Percentiles rank a stretch among this genome's conserved stretches.
Conservation (phyloP, 208 protist species). For the Trypanosoma lewisi region DNA sequence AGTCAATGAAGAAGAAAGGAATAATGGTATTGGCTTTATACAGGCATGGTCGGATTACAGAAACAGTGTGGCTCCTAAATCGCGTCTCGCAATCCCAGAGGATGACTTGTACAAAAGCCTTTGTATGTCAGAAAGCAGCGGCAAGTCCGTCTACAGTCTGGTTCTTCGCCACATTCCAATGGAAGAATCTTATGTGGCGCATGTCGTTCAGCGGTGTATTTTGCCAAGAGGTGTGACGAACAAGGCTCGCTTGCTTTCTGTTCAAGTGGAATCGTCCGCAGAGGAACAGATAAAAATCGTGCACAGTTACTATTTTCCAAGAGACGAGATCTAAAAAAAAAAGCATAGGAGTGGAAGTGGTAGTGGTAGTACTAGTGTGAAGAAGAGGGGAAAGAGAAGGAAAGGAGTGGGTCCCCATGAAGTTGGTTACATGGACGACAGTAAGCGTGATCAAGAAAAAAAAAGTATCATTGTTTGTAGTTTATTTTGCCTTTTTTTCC, state of each 20-base stretch:
- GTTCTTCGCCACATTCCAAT: slow-evolving; percentile 7
- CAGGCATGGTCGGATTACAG: slow-evolving; percentile 19
- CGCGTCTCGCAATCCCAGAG: slow-evolving; percentile 21
- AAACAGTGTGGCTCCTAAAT: slow-evolving; percentile 18
- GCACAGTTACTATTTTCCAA: slow-evolving; percentile 29
- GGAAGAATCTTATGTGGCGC: slow-evolving; percentile 3
- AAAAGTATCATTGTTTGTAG: no score
- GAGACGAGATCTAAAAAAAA: slow-evolving; percentile 20
- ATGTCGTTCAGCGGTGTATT: slow-evolving; percentile 18
- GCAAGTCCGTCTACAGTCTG: slow-evolving; percentile 9
- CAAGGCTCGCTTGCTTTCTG: slow-evolving; percentile 25
- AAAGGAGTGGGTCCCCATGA: neutral
- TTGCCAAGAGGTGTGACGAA: slow-evolving; percentile 5
- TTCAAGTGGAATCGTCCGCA: slow-evolving; percentile 13
- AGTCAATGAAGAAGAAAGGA: neutral
- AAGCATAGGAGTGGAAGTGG: neutral
- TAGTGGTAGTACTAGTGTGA: no score
- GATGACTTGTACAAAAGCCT: slow-evolving; percentile 14
- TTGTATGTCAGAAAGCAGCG: neutral
- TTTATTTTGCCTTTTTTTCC: slow-evolving; percentile 7
- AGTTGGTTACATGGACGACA: no score
- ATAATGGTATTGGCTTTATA: neutral
- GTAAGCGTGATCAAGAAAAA: no score
- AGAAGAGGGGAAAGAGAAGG: neutral
- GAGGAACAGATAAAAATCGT: slow-evolving; percentile 8